Evolutionary conservation across 2,329 filamentous ascomycete genomes (phyloP).

Genomic region (Curvularia lunata): DNA sequence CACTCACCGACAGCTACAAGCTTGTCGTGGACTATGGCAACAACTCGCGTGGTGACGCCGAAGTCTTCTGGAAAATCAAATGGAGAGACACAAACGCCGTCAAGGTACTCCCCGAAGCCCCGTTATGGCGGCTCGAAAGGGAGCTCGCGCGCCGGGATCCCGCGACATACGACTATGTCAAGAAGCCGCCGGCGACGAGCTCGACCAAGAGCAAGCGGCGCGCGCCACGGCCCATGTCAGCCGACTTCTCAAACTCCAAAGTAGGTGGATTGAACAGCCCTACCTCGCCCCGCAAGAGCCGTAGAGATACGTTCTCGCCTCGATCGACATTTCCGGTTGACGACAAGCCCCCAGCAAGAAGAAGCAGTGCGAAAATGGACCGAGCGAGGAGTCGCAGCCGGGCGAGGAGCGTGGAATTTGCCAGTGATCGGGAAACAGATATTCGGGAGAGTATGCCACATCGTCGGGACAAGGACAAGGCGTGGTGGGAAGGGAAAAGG

Average conservation of each 20-base stretch:
- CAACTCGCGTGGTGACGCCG: conserved; percentile 39
- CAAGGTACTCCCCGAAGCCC: conserved; percentile 53
- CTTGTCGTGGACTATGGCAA: conserved; percentile 53
- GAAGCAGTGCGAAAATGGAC: conserved; percentile 23
- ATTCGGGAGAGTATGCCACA: conserved; percentile 45
- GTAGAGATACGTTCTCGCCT: conserved; percentile 34
- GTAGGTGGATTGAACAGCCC: conserved; percentile 12
- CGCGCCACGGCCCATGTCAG: conserved; percentile 22
- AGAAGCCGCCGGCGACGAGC: conserved; percentile 42
- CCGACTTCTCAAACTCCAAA: conserved; percentile 22
- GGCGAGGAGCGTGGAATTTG: conserved; percentile 35
- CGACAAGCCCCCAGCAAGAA: conserved; percentile 11
- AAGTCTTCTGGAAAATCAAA: conserved; percentile 53
- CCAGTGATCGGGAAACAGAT: conserved; percentile 39
- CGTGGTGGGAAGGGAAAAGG: conserved; percentile 45
- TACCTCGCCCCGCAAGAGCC: conserved; percentile 8
- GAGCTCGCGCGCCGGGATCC: conserved; percentile 52
- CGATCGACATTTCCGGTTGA: conserved; percentile 29
- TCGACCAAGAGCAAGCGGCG: conserved; percentile 23
- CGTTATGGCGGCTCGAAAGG: conserved; percentile 54
- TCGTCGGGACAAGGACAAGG: conserved; percentile 39
- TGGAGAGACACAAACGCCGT: conserved; percentile 48
- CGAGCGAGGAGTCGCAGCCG: conserved; percentile 27
- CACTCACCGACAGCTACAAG: conserved; percentile 56
- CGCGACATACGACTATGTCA: conserved; percentile 52